Conservation (phyloP, 495 filamentous ascomycete species). For the Rostrohypoxylon terebratum region DNA sequence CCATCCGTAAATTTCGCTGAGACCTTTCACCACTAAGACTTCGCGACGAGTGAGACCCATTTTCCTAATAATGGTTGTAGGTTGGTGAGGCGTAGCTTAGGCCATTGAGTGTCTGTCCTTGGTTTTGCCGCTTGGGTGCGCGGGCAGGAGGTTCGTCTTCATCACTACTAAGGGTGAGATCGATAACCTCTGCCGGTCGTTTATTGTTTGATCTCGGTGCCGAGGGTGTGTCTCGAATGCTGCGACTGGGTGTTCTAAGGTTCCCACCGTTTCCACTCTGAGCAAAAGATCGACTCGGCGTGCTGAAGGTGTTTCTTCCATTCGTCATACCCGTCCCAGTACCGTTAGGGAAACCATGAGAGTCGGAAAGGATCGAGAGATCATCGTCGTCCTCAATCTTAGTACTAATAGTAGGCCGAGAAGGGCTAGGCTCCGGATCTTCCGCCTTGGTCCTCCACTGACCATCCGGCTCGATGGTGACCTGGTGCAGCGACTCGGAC, state of each 20-base stretch:
- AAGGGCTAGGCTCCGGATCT: conserved; percentile 41
- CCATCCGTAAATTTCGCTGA: not conserved
- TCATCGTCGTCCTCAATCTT: conserved; percentile 74
- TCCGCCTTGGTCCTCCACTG: conserved; percentile 68
- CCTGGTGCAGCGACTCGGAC: conserved; percentile 76
- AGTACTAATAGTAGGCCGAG: conserved; percentile 50
- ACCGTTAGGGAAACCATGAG: conserved; percentile 29
- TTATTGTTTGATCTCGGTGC: conserved; percentile 67
- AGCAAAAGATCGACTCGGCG: conserved; percentile 35
- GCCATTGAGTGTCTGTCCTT: conserved; percentile 17
- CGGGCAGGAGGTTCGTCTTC: conserved; percentile 71
- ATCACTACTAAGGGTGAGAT: conserved; percentile 80
- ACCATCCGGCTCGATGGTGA: conserved; percentile 89
- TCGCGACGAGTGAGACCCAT: not conserved
- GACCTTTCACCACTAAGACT: not conserved
- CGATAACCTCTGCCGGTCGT: conserved; percentile 76
- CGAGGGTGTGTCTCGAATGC: conserved; percentile 49
- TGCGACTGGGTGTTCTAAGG: conserved; percentile 43
- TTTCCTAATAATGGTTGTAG: conserved; percentile 18
- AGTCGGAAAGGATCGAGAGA: conserved; percentile 63
- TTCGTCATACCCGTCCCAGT: conserved; percentile 23
- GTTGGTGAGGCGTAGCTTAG: conserved; percentile 15
- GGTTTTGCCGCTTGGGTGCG: conserved; percentile 66
- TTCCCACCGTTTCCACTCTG: conserved; percentile 22
- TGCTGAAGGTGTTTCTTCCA: conserved; percentile 15